Evolutionary conservation across 805 yeast genomes (phyloP).

Genomic region (Saccharomyces cerevisiae): DNA sequence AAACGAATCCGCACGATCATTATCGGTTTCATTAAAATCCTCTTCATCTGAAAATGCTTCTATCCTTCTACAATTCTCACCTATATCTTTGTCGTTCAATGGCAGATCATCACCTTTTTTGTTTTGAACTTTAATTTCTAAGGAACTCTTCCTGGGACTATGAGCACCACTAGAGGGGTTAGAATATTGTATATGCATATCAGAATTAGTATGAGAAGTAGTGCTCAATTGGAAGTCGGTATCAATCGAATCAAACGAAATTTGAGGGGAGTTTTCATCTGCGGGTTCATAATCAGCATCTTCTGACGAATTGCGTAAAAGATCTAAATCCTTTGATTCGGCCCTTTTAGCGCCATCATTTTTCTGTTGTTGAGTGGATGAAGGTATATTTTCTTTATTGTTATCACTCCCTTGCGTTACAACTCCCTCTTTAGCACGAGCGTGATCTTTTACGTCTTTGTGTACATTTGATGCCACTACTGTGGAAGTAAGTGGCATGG

Average conservation of each 20-base stretch:
- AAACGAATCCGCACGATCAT: background rate
- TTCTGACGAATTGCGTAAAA: background rate
- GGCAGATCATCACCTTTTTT: constrained; percentile 12
- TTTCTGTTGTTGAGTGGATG: background rate
- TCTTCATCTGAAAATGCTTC: constrained; percentile 11
- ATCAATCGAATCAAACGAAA: constrained; percentile 21
- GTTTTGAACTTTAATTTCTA: constrained; percentile 18
- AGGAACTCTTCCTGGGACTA: constrained; percentile 17
- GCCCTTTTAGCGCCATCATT: background rate
- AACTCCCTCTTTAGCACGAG: background rate
- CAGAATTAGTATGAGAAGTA: constrained; percentile 3
- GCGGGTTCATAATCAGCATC: constrained; percentile 1
- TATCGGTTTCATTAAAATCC: background rate
- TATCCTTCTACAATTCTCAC: constrained; percentile 9
- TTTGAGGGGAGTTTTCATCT: constrained; percentile 9
- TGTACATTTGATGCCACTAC: background rate
- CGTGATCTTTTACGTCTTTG: background rate
- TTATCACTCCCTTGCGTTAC: background rate
- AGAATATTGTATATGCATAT: background rate
- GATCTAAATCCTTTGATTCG: constrained; percentile 3
- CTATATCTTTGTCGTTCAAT: constrained; percentile 9
- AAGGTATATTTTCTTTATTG: background rate
- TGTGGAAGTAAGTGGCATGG: background rate
- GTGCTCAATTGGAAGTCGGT: constrained; percentile 1
- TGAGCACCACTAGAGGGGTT: background rate